These are phyloP conservation scores for Ceratocystiopsis sp. DNA, from an alignment of 2,329 filamentous ascomycete genomes.

Conservation along the genomic window DNA sequence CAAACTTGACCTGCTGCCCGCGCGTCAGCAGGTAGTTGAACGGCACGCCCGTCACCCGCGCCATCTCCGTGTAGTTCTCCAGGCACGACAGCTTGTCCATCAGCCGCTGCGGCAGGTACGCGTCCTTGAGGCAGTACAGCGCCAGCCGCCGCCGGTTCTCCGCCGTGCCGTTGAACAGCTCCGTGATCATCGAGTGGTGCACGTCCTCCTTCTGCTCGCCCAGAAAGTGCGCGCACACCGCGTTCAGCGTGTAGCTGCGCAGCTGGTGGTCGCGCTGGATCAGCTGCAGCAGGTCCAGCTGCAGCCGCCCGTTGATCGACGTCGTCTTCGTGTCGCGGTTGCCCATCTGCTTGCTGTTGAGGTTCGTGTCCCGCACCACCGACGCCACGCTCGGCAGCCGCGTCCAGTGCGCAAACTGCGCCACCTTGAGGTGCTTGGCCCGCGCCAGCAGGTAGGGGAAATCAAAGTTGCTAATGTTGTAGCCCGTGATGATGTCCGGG, in stretches of 20 bases:
- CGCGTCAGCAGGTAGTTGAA: conserved; percentile 88
- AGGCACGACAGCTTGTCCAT: conserved; percentile 97
- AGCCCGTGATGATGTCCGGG: conserved; percentile 93
- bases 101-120: conserved; percentile 79
- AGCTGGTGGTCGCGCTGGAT: conserved; percentile 90
- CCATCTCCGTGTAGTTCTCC: conserved; percentile 99
- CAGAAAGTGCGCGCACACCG: conserved; percentile 84
- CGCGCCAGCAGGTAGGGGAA: conserved; percentile 89
- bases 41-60: conserved; percentile 93
- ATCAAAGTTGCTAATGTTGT: conserved; percentile 98
- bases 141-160: conserved; percentile 83
- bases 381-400: conserved; percentile 57
- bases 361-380: conserved; percentile 59
- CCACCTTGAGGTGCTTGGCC: conserved; percentile 66
- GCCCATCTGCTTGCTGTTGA: conserved; percentile 97
- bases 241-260: conserved; percentile 93
- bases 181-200: conserved; percentile 98
- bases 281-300: conserved; percentile 85
- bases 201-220: conserved; percentile 98
- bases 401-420: conserved; percentile 73
- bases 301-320: conserved; percentile 84
- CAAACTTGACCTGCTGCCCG: conserved; percentile 93
- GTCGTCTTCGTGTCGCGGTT: conserved; percentile 88
- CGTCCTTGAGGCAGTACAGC: conserved; percentile 94
- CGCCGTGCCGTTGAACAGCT: conserved; percentile 88